Evolutionary conservation across 345 rosid species (phyloP), one percentile per base, ranked within the genome.

Genomic region (Boechera retrofracta): DNA sequence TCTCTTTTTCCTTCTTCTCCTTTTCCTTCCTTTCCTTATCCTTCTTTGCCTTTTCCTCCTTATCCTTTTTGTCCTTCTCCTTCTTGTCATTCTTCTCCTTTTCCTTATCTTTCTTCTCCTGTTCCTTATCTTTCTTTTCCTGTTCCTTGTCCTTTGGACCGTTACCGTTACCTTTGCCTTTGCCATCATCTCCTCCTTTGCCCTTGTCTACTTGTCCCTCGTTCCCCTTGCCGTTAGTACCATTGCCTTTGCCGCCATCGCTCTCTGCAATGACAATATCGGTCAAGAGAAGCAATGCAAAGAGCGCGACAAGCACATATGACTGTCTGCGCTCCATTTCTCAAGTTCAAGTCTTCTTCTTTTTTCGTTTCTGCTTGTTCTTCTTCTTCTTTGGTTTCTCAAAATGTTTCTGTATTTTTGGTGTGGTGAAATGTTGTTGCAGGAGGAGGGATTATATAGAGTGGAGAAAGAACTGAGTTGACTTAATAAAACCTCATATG

Each of bases 231-330:
- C 38, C 71, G 33, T 55, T 39, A 35, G 77, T 47, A 41, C 41
- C 69, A 16, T 69, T 74, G 39, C 28, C 75, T 52, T 68, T 60
- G 59, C 59, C 77, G 7, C 78, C 81, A 35, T 71, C 49, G 52
- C 74, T 67, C 38, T 47, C 15, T 7, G 78, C 78, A 72, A 78
- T 78, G 73, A 72, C 74, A 44, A 60, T 53, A 13, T 82, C 86
- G 3, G 72, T 75, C 63, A 79, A 77, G 16, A 87, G 55, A 39
- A 89, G 41, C 56, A 85, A 48, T 39, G 82, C 71, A 32, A 86
- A 74, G 67, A 85, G 21, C 33, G 81, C 77, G 10, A 73, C 78
- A 13, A 78, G 74, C 78, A 73, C 82, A 35, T 78, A 78, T 32
- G 82, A 60, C 80, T 60, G 63, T 56, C 63, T 72, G 82, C 10